These are phyloP conservation scores for Boletus tomentosulus DNA, from an alignment of 768 basidiomycete genomes.

Conservation along the genomic window DNA sequence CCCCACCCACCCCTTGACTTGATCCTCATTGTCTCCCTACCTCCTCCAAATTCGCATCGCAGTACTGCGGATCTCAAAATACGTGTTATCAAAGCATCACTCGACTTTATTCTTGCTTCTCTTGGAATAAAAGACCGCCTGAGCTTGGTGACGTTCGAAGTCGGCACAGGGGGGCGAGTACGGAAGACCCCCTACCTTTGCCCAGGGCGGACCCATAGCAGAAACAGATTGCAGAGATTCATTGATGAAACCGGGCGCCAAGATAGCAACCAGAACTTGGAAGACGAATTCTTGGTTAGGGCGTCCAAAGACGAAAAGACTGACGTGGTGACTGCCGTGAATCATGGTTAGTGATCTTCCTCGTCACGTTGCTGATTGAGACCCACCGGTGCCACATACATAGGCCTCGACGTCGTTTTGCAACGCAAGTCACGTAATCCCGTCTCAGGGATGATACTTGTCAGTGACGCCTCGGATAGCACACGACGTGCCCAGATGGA, in stretches of 20 bases:
- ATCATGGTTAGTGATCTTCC: constrained; percentile 58
- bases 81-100: constrained; percentile 81
- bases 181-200: constrained; percentile 92
- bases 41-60: constrained; percentile 63
- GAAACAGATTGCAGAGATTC: constrained; percentile 68
- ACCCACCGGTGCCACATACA: constrained; percentile 1
- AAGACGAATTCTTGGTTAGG: constrained; percentile 63
- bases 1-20: constrained; percentile 88
- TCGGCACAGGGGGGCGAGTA: constrained; percentile 75
- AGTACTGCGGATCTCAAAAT: constrained; percentile 83
- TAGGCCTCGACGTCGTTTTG: constrained; percentile 88
- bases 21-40: constrained; percentile 86
- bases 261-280: constrained; percentile 38
- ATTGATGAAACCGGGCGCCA: constrained; percentile 61
- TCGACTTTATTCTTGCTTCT: constrained; percentile 82
- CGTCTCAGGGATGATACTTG: constrained; percentile 85
- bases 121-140: constrained; percentile 76
- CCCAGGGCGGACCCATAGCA: constrained; percentile 64
- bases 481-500: constrained; percentile 97
- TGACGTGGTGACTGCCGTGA: constrained; percentile 98
- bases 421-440: constrained; percentile 93
- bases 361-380: not conserved
- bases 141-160: constrained; percentile 90
- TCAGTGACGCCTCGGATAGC: constrained; percentile 89
- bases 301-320: constrained; percentile 89